These are phyloP conservation scores for Russula vinacea DNA, from an alignment of 768 basidiomycete genomes.

Conservation along the genomic window DNA sequence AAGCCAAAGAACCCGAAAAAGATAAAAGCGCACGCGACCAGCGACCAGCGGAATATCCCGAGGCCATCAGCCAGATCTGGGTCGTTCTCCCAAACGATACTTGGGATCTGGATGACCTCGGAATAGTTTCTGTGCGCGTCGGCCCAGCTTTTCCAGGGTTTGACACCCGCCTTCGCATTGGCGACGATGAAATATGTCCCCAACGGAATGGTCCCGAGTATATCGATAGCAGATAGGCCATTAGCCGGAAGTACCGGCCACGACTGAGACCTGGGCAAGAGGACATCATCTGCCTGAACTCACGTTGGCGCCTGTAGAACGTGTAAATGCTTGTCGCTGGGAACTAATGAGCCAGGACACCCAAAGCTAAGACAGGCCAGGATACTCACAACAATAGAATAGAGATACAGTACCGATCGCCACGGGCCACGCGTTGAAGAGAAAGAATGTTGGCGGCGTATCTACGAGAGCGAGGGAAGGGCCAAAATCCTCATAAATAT, in stretches of 20 bases:
- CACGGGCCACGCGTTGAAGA: conserved; percentile 35
- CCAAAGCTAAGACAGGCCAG: neutral
- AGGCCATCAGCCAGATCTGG: neutral
- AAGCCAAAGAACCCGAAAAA: conserved; percentile 1
- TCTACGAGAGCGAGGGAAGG: conserved; percentile 41
- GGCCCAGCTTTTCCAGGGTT: conserved; percentile 44
- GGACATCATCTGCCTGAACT: conserved; percentile 31
- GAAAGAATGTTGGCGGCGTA: conserved; percentile 33
- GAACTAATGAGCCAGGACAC: neutral
- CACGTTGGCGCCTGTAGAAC: conserved; percentile 29
- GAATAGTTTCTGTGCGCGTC: conserved; percentile 49
- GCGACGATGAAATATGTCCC: neutral
- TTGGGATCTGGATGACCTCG: conserved; percentile 40
- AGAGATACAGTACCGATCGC: conserved; percentile 34
- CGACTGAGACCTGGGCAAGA: conserved; percentile 27
- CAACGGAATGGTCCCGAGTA: conserved; percentile 4
- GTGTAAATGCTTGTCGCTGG: conserved; percentile 33
- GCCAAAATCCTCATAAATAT: conserved; percentile 41
- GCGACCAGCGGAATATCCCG: neutral
- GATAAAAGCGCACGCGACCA: neutral
- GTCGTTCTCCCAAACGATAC: conserved; percentile 40
- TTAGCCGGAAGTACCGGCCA: conserved; percentile 1
- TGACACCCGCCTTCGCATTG: neutral
- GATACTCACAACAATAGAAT: conserved; percentile 40
- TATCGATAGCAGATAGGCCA: neutral